phyloP scores from a whole-genome alignment of 345 rosid species.

The Dimocarpus longan region DNA sequence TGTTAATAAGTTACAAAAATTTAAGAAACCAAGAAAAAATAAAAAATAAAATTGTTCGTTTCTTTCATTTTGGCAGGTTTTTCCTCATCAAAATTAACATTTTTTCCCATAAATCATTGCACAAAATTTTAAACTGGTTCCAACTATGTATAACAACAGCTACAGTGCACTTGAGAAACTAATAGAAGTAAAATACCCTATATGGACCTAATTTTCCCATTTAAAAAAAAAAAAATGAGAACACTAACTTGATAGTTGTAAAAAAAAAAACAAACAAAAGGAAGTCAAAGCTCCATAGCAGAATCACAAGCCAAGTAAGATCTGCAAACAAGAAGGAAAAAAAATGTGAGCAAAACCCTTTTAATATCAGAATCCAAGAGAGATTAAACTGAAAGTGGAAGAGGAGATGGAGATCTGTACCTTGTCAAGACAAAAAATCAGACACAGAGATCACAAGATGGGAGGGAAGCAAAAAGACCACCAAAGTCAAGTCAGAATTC shows the following conservation, averaged over 20 bases:
- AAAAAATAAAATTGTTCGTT: background rate
- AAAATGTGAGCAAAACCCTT: background rate
- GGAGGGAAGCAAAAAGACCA: background rate
- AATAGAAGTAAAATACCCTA: background rate
- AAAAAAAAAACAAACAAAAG: background rate
- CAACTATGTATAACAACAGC: background rate
- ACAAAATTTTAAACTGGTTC: background rate
- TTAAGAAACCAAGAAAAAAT: background rate
- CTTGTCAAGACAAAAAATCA: background rate
- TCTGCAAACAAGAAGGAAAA: slow-evolving; percentile 14
- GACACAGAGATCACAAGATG: background rate
- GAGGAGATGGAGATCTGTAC: background rate
- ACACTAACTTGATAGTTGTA: background rate
- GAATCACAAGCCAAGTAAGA: slow-evolving; percentile 9
- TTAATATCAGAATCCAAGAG: background rate
- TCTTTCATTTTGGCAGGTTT: background rate
- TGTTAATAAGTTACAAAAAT: background rate
- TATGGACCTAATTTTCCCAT: background rate
- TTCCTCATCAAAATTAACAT: background rate
- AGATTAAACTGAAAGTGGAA: background rate
- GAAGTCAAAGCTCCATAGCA: background rate
- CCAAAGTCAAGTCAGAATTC: background rate
- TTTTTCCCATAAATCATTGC: background rate
- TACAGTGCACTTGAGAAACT: too few species aligned
- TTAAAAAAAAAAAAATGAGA: background rate